Conservation (phyloP, 1,139 yeast species). For the Saccharomyces hybrid region DNA sequence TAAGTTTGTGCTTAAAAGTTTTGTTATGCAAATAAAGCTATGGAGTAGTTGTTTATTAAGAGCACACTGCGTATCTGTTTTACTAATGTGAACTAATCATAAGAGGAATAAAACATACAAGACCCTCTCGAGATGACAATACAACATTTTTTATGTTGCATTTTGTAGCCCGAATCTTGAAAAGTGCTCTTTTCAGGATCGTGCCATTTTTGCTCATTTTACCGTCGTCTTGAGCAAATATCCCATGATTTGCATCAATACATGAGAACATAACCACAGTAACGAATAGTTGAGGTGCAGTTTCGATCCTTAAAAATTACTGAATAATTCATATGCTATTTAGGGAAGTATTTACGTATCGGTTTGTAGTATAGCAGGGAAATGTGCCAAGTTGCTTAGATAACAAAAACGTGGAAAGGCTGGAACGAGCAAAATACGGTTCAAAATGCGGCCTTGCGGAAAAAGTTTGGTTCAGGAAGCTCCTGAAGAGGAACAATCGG, state of each 20-base stretch:
- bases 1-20: neutral
- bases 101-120: neutral
- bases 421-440: neutral
- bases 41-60: neutral
- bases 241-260: neutral
- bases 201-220: neutral
- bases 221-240: neutral
- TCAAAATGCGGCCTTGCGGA: neutral
- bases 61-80: neutral
- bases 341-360: neutral
- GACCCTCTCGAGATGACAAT: neutral
- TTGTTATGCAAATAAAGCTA: neutral
- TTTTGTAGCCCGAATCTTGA: neutral
- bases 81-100: neutral
- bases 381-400: neutral
- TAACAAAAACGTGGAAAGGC: neutral
- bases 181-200: neutral
- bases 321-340: neutral
- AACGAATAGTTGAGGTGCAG: neutral
- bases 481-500: constrained; percentile 11
- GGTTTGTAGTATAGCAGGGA: neutral
- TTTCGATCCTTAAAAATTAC: neutral
- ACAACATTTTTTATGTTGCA: neutral
- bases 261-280: neutral
- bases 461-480: constrained; percentile 5